Evolutionary conservation across 1,284 basidiomycete genomes (phyloP), one percentile per base, ranked within the genome.

Genomic region (Phellopilus nigrolimitatus): DNA sequence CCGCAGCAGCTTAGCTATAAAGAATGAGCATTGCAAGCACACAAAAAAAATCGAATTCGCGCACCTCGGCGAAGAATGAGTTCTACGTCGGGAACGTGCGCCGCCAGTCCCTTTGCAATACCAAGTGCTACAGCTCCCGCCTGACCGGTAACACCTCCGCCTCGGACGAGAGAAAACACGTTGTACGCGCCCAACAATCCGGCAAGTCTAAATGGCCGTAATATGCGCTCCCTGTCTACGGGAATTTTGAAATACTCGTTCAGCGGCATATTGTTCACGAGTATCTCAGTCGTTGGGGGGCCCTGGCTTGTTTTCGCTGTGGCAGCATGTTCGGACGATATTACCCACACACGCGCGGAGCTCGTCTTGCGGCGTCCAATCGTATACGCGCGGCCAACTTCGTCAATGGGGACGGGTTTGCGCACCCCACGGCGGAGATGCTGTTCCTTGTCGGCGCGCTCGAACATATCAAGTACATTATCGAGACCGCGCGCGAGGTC

Each of bases 151-250:
- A 79, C 83, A 3, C 95, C 95, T 13, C 95, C 95, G 6, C 95
- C 95, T 38, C 91, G 82, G 22, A 84, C 83, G 39, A 97, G 75
- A 1, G 86, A 82, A 61, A 97, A 98, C 12, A 97, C 75, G 62
- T 98, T 98, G 74, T 85, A 98, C n/a, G 82, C 84, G 27, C 92
- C 93, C 9, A 97, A 67, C n/a, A 88, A 73, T 15, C 91, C 91
- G 0, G 91, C 82, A 31, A 97, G 70, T 59, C 87, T 88, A 53
- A 98, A 73, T 0, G 95, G 93, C 40, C 89, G 82, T 22, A 92
- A 74, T 41, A 95, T 75, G 15, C 79, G 73, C 63, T 95, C 91
- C 44, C 95, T 79, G 64, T 97, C 91, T 0, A 76, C 71, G 3
- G 81, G 75, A n/a, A 82, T 67, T 3, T 79, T 71, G 68, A 99